A percentile compares a stretch with the other conserved stretches of the same genome.
Conservation (phyloP, 78 protist species). For the Speleostelium caveatum region DNA sequence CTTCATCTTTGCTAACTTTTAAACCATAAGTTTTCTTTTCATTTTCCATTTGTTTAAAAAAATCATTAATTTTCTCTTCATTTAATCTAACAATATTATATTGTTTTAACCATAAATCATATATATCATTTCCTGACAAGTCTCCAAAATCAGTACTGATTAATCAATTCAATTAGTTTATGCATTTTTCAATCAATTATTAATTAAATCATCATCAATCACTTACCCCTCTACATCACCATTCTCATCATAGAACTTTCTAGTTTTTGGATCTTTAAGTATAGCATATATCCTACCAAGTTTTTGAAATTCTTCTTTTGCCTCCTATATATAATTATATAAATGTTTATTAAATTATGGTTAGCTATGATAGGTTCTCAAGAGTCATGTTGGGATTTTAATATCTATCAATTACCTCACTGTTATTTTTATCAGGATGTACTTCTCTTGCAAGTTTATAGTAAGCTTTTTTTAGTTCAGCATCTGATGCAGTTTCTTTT, state of each 20-base stretch:
- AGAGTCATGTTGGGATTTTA: background rate
- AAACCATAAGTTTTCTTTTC: constrained; percentile 39
- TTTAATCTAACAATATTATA: constrained; percentile 65
- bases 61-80: constrained; percentile 50
- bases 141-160: constrained; percentile 11
- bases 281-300: constrained; percentile 46
- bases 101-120: constrained; percentile 64
- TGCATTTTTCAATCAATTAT: background rate
- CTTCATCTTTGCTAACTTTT: constrained; percentile 36
- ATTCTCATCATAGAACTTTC: constrained; percentile 68
- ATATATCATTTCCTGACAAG: constrained; percentile 49
- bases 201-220: background rate
- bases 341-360: no score
- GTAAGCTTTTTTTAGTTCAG: constrained; percentile 51
- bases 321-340: constrained; percentile 28
- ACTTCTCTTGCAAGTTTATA: constrained; percentile 73
- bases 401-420: background rate
- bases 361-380: background rate
- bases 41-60: constrained; percentile 22
- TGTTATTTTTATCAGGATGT: constrained; percentile 67
- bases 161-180: background rate
- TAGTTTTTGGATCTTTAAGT: constrained; percentile 59
- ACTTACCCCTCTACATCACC: constrained; percentile 50
- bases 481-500: constrained; percentile 27
- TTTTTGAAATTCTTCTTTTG: constrained; percentile 74